phyloP scores from a whole-genome alignment of 1,284 basidiomycete species.

The Boletus coffeatus region DNA sequence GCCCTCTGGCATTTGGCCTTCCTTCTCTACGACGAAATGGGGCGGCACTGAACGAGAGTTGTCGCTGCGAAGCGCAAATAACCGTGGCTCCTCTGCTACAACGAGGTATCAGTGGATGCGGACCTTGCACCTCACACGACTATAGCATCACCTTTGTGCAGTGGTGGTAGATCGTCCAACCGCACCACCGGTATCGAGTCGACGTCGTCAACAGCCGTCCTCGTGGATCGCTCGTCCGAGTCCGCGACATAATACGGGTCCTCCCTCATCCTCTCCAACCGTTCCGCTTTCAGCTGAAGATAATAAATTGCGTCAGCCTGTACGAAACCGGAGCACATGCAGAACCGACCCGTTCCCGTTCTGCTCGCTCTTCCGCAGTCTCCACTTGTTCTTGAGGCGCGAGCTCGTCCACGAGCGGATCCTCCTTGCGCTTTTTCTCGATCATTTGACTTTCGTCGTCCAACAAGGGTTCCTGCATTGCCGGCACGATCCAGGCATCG shows the following conservation, averaged over 20 bases:
- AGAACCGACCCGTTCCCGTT: slow-evolving; percentile 51
- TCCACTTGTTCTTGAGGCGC: slow-evolving; percentile 36
- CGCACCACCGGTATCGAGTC: slow-evolving; percentile 83
- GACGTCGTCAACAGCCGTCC: slow-evolving; percentile 51
- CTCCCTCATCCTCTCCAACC: slow-evolving; percentile 67
- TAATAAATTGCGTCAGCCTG: neutral
- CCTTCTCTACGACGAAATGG: slow-evolving; percentile 63
- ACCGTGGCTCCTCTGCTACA: slow-evolving; percentile 28
- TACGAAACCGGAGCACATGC: neutral
- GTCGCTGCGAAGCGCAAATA: slow-evolving; percentile 37
- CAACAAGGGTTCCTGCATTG: slow-evolving; percentile 40
- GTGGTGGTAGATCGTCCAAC: slow-evolving; percentile 63
- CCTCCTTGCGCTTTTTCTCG: slow-evolving; percentile 28
- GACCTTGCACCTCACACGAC: neutral
- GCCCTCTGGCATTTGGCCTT: slow-evolving; percentile 81
- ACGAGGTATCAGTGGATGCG: slow-evolving; percentile 10
- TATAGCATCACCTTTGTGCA: slow-evolving; percentile 28
- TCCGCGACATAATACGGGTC: slow-evolving; percentile 89
- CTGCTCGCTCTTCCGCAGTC: slow-evolving; percentile 50
- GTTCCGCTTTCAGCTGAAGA: slow-evolving; percentile 64
- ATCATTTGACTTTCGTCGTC: slow-evolving; percentile 27
- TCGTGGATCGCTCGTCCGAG: slow-evolving; percentile 43
- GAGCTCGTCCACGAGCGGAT: slow-evolving; percentile 30
- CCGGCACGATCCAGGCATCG: slow-evolving; percentile 77
- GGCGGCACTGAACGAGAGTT: slow-evolving; percentile 27